These are phyloP conservation scores for Gracilaria caudata DNA, from an alignment of 23 red algal genomes.

Conservation along the genomic window DNA sequence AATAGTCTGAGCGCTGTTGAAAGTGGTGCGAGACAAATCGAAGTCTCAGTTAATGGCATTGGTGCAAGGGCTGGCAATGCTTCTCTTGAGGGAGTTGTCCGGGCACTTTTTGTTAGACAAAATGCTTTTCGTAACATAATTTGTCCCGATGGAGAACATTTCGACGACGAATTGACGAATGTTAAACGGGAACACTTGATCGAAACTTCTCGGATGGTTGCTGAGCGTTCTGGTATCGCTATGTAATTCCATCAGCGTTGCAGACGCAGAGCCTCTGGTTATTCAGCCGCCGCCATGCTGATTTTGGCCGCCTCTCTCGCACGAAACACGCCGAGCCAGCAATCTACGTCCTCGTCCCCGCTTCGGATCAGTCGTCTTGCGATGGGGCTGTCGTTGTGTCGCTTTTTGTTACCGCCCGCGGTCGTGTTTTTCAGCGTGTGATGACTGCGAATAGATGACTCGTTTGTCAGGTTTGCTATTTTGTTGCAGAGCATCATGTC, in stretches of 20 bases:
- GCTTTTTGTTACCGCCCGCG: constrained; percentile 32
- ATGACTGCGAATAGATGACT: neutral
- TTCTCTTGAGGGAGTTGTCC: constrained; percentile 26
- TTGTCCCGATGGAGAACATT: neutral
- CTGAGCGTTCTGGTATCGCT: constrained; percentile 89
- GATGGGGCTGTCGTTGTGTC: constrained; percentile 29
- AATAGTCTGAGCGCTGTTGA: constrained; percentile 24
- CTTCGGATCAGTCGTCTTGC: constrained; percentile 34
- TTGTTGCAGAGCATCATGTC: constrained; percentile 75
- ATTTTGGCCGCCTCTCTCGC: constrained; percentile 70
- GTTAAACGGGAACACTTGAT: constrained; percentile 73
- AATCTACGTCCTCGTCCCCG: neutral
- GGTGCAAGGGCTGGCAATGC: constrained; percentile 31
- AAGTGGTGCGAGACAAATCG: constrained; percentile 7
- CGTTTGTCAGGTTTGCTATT: constrained; percentile 49
- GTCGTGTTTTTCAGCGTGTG: constrained; percentile 19
- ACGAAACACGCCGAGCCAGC: neutral
- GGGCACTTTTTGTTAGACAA: neutral
- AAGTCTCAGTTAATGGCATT: constrained; percentile 30
- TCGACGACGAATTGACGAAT: constrained; percentile 65
- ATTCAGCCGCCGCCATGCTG: constrained; percentile 69
- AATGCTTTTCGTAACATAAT: neutral
- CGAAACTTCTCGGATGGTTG: constrained; percentile 90
- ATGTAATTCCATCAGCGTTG: constrained; percentile 59
- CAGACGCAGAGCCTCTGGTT: constrained; percentile 59